Base-by-base conservation (phyloP, 2,329 filamentous ascomycete genomes). In the Pseudogymnoascus sp. region DNA sequence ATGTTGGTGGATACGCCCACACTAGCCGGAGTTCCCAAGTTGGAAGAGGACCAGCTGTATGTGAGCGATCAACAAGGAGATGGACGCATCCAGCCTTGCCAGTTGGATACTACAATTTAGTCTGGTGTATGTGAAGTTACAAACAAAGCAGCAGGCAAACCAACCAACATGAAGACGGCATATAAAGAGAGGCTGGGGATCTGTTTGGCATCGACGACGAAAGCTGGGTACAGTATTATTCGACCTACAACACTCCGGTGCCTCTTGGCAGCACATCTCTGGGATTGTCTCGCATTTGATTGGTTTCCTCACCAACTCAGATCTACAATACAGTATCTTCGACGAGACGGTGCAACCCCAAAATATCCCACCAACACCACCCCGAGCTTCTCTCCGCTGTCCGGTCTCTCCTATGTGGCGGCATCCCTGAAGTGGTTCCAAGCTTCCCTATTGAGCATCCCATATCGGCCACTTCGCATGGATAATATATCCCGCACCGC, bases 21-120 rank as follows among this genome's bases (percentile, higher is more conserved):
- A 56, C 50, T 56, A 53, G 50, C 28, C 12, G n/a, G 50, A 33
- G n/a, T 33, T 56, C 50, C 40, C 22, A 46, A 2, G 41, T 26
- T 46, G 41, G 22, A 7, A 56, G 50, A 56, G 26, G 50, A 33
- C 46, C 26, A 31, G 14, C 46, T n/a, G 26, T 53, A 53, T 53
- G 46, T 53, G 26, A 28, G 50, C 50, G 50, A 33, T 56, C 50
- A 56, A 56, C 50, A 56, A 56, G 50, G 50, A 33, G 50, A 56
- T 56, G 50, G 50, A 56, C 28, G 50, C 28, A 56, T 56, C 50
- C 28, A 56, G 50, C 50, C 50, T 56, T 56, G 50, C 50, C 24
- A 11, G 24, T 53, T 53, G 46, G 46, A 16, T 28, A 31, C 4
- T 53, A 31, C n/a, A 26, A 50, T 50, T 50, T 53, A 31, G n/a